phyloP scores from a whole-genome alignment of 495 filamentous ascomycete genomes.

The Penicillium salamii region DNA sequence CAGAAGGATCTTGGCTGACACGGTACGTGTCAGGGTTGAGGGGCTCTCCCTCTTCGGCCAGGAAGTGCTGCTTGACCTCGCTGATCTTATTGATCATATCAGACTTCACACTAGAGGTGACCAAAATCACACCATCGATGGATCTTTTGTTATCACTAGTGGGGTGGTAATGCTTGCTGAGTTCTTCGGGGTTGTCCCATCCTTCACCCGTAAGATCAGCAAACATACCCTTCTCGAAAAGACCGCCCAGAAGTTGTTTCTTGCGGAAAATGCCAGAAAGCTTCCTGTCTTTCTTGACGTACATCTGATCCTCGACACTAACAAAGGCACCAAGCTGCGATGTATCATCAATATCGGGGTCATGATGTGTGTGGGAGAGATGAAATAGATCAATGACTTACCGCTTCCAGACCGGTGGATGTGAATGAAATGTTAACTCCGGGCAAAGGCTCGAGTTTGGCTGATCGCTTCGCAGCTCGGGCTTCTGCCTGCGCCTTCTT shows the following conservation, averaged over 20 bases:
- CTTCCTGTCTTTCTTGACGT: conserved; percentile 1
- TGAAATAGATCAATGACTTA: neutral
- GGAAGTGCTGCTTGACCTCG: conserved; percentile 11
- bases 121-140: conserved; percentile 14
- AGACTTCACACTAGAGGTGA: conserved; percentile 1
- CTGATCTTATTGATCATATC: conserved; percentile 2
- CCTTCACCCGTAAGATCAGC: conserved; percentile 6
- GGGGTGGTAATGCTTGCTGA: conserved; percentile 3
- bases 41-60: conserved; percentile 6
- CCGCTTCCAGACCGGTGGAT: conserved; percentile 9
- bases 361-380: too few species aligned
- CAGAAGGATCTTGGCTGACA: neutral
- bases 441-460: conserved; percentile 1
- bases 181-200: conserved; percentile 5
- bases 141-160: neutral
- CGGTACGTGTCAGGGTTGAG: conserved; percentile 5
- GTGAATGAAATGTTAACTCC: conserved; percentile 12
- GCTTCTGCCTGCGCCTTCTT: neutral
- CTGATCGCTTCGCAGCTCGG: neutral
- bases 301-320: neutral
- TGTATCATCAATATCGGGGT: neutral
- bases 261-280: neutral
- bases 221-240: conserved; percentile 10
- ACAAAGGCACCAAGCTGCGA: conserved; percentile 2
- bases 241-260: conserved; percentile 1